phyloP scores from a whole-genome alignment of 2,329 filamentous ascomycete species.

The Ilyonectria robusta region DNA sequence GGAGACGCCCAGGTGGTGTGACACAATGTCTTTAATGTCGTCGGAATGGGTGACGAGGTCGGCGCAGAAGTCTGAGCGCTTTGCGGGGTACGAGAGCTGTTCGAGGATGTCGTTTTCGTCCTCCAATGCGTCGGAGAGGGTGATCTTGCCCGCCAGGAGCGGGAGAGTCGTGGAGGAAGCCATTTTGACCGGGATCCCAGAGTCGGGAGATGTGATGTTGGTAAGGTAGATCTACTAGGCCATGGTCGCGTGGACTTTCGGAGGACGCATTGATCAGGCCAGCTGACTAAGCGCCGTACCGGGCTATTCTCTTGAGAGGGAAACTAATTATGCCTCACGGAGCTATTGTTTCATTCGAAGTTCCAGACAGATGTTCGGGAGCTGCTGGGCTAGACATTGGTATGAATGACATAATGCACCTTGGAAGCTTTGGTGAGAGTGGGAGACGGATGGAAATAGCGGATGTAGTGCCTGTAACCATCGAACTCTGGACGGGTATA shows the following conservation, averaged over 20 bases:
- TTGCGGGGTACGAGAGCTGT: slow-evolving; percentile 28
- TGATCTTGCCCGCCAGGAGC: slow-evolving; percentile 26
- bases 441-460: not conserved
- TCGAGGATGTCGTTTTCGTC: slow-evolving; percentile 31
- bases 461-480: not conserved
- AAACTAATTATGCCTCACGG: not conserved
- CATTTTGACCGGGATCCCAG: not conserved
- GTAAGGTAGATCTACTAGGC: not conserved
- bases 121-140: slow-evolving; percentile 22
- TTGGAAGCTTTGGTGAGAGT: not conserved
- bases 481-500: not conserved
- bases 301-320: not conserved
- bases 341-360: not conserved
- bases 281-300: not conserved
- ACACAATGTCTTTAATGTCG: slow-evolving; percentile 25
- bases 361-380: not conserved
- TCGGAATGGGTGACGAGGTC: slow-evolving; percentile 14
- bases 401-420: not conserved
- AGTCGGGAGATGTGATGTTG: not conserved
- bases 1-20: slow-evolving; percentile 25
- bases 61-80: slow-evolving; percentile 25
- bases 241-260: not conserved
- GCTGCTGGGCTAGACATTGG: not conserved
- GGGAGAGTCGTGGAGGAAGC: slow-evolving; percentile 15
- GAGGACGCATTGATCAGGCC: not conserved